Evolutionary conservation across 2,329 filamentous ascomycete species (phyloP).

Genomic region (Aspergillus nomiae): DNA sequence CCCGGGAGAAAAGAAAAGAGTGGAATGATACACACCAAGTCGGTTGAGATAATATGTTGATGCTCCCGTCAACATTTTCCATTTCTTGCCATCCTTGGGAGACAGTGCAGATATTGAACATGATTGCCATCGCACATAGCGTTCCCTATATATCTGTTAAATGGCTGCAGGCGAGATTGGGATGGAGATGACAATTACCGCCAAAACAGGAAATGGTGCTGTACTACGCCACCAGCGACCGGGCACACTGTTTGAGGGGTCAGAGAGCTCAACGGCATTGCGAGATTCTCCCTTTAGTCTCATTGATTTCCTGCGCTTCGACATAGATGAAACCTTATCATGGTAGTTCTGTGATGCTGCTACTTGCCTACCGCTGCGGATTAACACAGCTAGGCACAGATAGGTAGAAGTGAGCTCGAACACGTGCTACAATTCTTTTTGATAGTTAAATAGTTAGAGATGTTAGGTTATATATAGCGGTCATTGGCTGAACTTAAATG

Average conservation of each 20-base stretch:
- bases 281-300: not conserved
- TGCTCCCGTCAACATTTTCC: not conserved
- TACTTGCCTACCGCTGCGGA: not conserved
- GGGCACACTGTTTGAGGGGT: not conserved
- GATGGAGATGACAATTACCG: not conserved
- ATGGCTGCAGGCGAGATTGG: not conserved
- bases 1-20: not conserved
- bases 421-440: not conserved
- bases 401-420: not conserved
- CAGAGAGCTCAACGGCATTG: not conserved
- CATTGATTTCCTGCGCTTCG: not conserved
- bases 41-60: not conserved
- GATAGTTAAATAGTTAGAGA: accelerated
- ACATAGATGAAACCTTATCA: not conserved
- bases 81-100: not conserved
- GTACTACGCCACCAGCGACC: not conserved
- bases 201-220: not conserved
- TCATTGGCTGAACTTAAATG: not conserved
- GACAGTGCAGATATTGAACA: not conserved
- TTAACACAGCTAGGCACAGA: not conserved
- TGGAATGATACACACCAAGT: not conserved
- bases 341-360: not conserved
- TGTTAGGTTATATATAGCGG: not conserved
- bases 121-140: not conserved
- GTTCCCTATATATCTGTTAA: not conserved